phyloP scores from a whole-genome alignment of 2,329 filamentous ascomycete genomes.

The Colletotrichum filicis region DNA sequence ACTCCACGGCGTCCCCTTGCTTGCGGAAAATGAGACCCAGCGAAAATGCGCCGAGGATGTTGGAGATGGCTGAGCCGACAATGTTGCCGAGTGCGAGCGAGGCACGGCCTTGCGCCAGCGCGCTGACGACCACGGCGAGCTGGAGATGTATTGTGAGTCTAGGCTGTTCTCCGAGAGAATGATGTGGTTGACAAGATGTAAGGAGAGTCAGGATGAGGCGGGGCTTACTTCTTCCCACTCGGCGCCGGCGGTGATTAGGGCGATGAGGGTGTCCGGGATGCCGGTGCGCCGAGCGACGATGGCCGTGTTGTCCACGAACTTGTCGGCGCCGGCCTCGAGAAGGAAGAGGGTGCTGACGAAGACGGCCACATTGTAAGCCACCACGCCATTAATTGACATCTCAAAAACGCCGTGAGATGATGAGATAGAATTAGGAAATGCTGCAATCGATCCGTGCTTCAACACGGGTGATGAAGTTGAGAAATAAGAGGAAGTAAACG shows the following conservation, averaged over 20 bases:
- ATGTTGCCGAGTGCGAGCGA: slow-evolving; percentile 65
- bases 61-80: not conserved
- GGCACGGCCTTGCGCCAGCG: slow-evolving; percentile 55
- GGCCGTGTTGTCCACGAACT: slow-evolving; percentile 62
- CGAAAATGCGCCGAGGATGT: too few relatives aligned
- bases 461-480: not conserved
- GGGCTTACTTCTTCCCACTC: slow-evolving; percentile 64
- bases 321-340: slow-evolving; percentile 62
- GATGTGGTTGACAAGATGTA: too few relatives aligned
- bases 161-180: not conserved
- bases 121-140: slow-evolving; percentile 52
- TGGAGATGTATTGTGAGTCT: not conserved
- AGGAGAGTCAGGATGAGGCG: not conserved
- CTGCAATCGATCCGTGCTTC: not conserved
- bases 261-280: slow-evolving; percentile 59
- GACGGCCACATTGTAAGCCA: slow-evolving; percentile 46
- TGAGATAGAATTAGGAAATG: not conserved
- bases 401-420: not conserved
- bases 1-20: too few relatives aligned
- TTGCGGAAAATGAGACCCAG: too few relatives aligned
- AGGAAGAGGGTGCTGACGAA: slow-evolving; percentile 59
- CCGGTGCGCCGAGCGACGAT: slow-evolving; percentile 55
- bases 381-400: not conserved
- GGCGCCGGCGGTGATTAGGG: slow-evolving; percentile 62
- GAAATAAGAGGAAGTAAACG: not conserved